Percentiles rank a stretch among this genome's conserved stretches.
Evolutionary conservation across 805 yeast species (phyloP).

Genomic region (Candida bentonensis): DNA sequence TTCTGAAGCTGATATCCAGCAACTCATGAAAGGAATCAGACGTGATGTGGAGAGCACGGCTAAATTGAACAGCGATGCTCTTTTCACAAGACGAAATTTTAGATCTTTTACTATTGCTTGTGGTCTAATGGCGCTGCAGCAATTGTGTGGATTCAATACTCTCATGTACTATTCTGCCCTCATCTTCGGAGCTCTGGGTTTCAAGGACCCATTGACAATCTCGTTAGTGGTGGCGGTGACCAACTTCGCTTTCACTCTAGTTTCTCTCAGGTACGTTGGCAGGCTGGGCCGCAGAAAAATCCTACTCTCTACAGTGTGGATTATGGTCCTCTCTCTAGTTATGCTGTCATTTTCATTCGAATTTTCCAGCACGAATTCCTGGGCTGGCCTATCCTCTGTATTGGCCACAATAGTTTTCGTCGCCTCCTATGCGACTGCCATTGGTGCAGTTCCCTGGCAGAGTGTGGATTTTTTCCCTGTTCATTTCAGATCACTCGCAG

Average conservation of each 20-base stretch:
- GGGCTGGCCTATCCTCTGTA: conserved; percentile 87
- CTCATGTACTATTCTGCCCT: conserved; percentile 92
- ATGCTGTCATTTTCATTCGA: conserved; percentile 91
- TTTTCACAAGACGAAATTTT: conserved; percentile 28
- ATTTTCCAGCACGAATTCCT: conserved; percentile 41
- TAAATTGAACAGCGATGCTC: conserved; percentile 12
- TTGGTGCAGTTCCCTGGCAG: conserved; percentile 98
- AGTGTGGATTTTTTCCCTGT: conserved; percentile 92
- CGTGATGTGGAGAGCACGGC: too few relatives aligned
- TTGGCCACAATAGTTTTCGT: conserved; percentile 76
- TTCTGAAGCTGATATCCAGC: conserved; percentile 46
- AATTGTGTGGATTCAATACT: conserved; percentile 92
- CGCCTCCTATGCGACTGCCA: conserved; percentile 85
- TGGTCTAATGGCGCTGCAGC: conserved; percentile 92
- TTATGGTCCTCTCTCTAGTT: conserved; percentile 64
- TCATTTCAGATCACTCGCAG: conserved; percentile 83
- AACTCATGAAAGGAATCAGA: conserved; percentile 69
- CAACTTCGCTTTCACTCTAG: conserved; percentile 72
- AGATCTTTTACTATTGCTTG: conserved; percentile 84
- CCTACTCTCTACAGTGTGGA: conserved; percentile 63
- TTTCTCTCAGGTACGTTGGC: conserved; percentile 81
- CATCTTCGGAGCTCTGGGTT: conserved; percentile 82
- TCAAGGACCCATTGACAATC: conserved; percentile 77
- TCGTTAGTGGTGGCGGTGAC: conserved; percentile 90
- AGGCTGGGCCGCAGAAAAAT: conserved; percentile 77